Evolutionary conservation across 805 yeast species (phyloP).

Genomic region (Tetrapisispora nanseiensis): DNA sequence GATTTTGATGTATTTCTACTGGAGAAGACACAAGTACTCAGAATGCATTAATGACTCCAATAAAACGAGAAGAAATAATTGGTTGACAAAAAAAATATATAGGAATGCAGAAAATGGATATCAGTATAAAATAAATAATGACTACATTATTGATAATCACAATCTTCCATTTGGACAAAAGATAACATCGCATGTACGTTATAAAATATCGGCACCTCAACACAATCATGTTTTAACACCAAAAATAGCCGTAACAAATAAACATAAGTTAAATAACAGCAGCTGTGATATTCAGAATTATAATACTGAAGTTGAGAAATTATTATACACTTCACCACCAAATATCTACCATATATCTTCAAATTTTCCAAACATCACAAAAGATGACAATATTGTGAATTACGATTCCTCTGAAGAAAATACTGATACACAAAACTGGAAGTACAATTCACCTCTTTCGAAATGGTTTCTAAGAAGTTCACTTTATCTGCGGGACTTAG

Average conservation of each 20-base stretch:
- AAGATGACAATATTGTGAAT: neutral
- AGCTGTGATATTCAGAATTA: conserved; percentile 1
- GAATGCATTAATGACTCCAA: too few species aligned
- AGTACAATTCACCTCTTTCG: conserved; percentile 28
- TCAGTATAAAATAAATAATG: neutral
- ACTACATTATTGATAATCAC: conserved; percentile 3
- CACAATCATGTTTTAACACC: conserved; percentile 18
- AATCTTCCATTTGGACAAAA: conserved; percentile 9
- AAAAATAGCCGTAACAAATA: conserved; percentile 4
- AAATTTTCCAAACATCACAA: conserved; percentile 8
- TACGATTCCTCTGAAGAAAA: neutral
- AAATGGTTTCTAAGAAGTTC: conserved; percentile 28
- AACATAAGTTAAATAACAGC: conserved; percentile 1
- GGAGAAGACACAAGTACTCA: conserved; percentile 6
- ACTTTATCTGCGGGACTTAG: conserved; percentile 16
- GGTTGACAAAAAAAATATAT: conserved; percentile 5
- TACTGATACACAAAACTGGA: conserved; percentile 14
- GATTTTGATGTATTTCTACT: conserved; percentile 13
- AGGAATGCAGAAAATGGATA: neutral
- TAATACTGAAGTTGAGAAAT: conserved; percentile 13
- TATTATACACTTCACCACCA: conserved; percentile 22
- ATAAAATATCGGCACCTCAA: conserved; percentile 11
- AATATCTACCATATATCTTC: conserved; percentile 18
- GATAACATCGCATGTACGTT: conserved; percentile 15
- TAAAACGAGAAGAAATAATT: neutral